phyloP scores from a whole-genome alignment of 2,329 filamentous ascomycete species.

The Trichothecium roseum region DNA sequence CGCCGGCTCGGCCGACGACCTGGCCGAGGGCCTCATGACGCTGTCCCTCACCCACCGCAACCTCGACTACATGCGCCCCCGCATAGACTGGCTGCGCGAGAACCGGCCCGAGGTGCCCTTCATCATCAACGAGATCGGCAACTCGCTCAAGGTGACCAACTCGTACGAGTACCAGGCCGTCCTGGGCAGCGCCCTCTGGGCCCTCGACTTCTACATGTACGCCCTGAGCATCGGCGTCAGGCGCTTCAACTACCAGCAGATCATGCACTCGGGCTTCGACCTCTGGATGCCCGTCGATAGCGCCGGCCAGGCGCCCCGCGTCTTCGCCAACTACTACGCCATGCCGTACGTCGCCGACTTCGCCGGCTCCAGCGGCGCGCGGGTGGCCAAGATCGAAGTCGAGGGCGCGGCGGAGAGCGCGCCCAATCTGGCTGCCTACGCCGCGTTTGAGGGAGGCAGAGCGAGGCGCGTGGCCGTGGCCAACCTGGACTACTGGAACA shows the following conservation, averaged over 20 bases:
- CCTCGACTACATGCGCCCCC: slow-evolving; percentile 17
- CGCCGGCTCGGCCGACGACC: slow-evolving; percentile 16
- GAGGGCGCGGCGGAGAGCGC: slow-evolving; percentile 7
- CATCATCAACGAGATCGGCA: slow-evolving; percentile 24
- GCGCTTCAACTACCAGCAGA: slow-evolving; percentile 26
- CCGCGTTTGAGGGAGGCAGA: slow-evolving; percentile 16
- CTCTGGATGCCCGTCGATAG: slow-evolving; percentile 18
- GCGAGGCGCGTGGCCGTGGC: slow-evolving; percentile 18
- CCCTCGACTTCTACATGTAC: slow-evolving; percentile 25
- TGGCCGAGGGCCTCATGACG: slow-evolving; percentile 18
- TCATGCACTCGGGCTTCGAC: slow-evolving; percentile 21
- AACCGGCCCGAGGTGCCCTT: slow-evolving; percentile 20
- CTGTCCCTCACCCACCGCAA: slow-evolving; percentile 5
- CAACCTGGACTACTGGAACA: slow-evolving; percentile 25
- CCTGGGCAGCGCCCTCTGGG: slow-evolving; percentile 24
- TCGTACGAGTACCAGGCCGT: slow-evolving; percentile 20
- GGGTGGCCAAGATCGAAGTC: slow-evolving; percentile 8
- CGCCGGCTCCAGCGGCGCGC: slow-evolving; percentile 19
- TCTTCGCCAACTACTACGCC: slow-evolving; percentile 24
- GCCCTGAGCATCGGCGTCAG: slow-evolving; percentile 20
- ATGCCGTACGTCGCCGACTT: slow-evolving; percentile 25
- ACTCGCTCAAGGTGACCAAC: slow-evolving; percentile 19
- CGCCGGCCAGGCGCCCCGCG: slow-evolving; percentile 16
- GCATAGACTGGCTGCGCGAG: slow-evolving; percentile 19
- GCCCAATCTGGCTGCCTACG: slow-evolving; percentile 17